Conservation (phyloP, 140 eudicot genomes). For the Cichorium intybus region DNA sequence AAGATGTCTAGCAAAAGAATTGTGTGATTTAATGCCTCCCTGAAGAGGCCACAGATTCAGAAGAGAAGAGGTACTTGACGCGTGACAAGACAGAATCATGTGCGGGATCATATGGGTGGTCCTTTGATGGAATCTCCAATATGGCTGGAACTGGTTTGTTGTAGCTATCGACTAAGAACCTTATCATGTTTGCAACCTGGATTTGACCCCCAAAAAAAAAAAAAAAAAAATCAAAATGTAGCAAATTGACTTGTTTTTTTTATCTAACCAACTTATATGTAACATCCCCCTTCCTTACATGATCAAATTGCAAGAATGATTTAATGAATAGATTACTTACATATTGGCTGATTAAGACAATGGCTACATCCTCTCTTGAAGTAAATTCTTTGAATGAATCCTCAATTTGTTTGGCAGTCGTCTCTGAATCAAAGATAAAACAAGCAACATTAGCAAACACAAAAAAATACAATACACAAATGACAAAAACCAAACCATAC, state of each 20-base stretch:
- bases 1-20: neutral
- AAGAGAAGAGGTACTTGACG: conserved; percentile 77
- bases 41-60: conserved; percentile 73
- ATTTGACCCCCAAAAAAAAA: neutral
- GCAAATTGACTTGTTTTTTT: no score
- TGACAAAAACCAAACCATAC: conserved; percentile 30
- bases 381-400: conserved; percentile 94
- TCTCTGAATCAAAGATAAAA: conserved; percentile 48
- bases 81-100: conserved; percentile 94
- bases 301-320: no score
- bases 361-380: conserved; percentile 90
- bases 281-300: no score
- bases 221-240: neutral
- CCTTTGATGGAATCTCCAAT: conserved; percentile 95
- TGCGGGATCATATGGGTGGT: conserved; percentile 93
- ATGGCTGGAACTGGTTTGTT: conserved; percentile 97
- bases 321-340: conserved; percentile 42
- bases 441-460: neutral
- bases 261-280: neutral
- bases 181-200: conserved; percentile 88
- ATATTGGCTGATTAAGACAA: conserved; percentile 88
- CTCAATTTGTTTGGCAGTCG: conserved; percentile 85
- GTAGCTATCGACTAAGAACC: conserved; percentile 95
- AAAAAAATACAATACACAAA: neutral
- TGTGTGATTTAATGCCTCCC: conserved; percentile 36